Evolutionary conservation across 805 yeast genomes (phyloP).

Genomic region (Wickerhamiella parazyma): DNA sequence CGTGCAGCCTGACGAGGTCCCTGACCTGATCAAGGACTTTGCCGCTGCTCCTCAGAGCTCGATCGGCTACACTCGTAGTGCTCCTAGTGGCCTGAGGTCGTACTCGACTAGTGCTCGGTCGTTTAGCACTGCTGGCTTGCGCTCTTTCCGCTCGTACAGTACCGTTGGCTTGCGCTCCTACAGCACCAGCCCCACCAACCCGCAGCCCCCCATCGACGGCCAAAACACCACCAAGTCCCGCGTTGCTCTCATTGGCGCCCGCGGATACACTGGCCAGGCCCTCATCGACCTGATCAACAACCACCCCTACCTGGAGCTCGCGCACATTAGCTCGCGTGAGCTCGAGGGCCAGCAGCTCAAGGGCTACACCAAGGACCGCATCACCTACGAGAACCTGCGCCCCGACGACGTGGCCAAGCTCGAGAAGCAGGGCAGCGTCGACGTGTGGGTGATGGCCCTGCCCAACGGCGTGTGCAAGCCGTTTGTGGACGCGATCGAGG

Average conservation of each 20-base stretch:
- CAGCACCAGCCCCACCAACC: conserved; percentile 31
- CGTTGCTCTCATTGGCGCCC: conserved; percentile 93
- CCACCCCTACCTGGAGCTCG: conserved; percentile 76
- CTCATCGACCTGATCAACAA: conserved; percentile 71
- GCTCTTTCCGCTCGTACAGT: neutral
- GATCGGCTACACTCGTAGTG: conserved; percentile 11
- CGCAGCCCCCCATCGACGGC: conserved; percentile 63
- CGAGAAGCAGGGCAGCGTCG: conserved; percentile 67
- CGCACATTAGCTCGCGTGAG: conserved; percentile 94
- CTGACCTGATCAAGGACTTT: conserved; percentile 45
- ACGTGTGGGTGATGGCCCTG: conserved; percentile 98
- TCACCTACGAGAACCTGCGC: conserved; percentile 73
- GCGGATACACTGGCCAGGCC: conserved; percentile 95
- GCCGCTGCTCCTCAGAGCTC: conserved; percentile 13
- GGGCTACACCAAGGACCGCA: conserved; percentile 73
- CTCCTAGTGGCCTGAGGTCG: conserved; percentile 17
- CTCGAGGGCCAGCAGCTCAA: conserved; percentile 71
- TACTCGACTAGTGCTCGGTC: conserved; percentile 17
- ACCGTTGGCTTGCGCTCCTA: conserved; percentile 12
- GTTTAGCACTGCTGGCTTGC: neutral
- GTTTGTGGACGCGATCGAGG: conserved; percentile 32
- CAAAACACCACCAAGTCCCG: conserved; percentile 47
- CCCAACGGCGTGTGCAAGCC: conserved; percentile 88
- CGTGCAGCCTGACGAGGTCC: conserved; percentile 45
- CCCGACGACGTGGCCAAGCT: conserved; percentile 70